These are phyloP conservation scores for Jackrogersella multiformis DNA, from an alignment of 495 filamentous ascomycete species.

Conservation along the genomic window DNA sequence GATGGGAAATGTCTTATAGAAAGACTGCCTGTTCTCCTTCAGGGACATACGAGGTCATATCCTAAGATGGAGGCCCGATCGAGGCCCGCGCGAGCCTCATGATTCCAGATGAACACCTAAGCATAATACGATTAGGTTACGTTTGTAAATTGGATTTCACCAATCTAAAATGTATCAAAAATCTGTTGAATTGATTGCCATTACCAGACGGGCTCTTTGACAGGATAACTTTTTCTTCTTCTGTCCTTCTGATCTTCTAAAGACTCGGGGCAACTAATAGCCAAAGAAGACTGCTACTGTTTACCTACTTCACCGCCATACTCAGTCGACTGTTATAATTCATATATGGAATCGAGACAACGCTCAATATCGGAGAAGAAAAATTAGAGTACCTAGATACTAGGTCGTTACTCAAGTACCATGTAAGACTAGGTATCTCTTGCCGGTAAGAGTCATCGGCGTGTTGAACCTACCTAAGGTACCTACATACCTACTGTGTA, in stretches of 20 bases:
- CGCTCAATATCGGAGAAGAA: neutral
- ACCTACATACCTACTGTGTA: neutral
- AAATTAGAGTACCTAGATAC: no score
- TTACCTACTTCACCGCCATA: no score
- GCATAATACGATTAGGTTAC: slow-evolving; percentile 2
- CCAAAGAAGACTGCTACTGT: no score
- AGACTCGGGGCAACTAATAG: no score
- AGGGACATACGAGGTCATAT: neutral
- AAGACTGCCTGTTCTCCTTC: neutral
- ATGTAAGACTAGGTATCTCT: neutral
- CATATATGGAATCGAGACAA: neutral
- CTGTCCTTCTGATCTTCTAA: no score
- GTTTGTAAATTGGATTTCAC: slow-evolving; percentile 5
- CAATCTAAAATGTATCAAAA: neutral
- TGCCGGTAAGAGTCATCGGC: slow-evolving; percentile 34
- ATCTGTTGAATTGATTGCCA: neutral
- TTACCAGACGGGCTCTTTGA: neutral
- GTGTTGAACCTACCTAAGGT: neutral
- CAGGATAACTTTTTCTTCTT: neutral
- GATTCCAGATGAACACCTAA: neutral
- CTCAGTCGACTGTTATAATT: neutral
- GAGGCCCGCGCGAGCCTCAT: neutral
- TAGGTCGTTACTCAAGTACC: no score
- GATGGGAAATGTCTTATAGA: neutral
- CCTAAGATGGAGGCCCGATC: neutral